A percentile compares a stretch with the other conserved stretches of the same genome.
phyloP scores from a whole-genome alignment of 345 rosid species.

The Brassica juncea region DNA sequence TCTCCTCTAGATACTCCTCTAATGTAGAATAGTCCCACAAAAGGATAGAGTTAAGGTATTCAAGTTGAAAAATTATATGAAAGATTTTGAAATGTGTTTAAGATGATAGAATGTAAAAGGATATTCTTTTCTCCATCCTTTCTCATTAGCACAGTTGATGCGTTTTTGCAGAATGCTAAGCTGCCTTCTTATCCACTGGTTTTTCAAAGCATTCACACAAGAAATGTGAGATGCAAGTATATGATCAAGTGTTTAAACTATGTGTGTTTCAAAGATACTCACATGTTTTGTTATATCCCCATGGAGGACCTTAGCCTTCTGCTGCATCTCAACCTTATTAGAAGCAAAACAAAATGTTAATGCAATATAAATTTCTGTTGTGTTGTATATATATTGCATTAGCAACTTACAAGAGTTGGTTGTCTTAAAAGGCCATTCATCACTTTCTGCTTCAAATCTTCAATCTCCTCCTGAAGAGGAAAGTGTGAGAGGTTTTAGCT shows the following conservation, averaged over 20 bases:
- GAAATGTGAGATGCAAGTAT: constrained; percentile 11
- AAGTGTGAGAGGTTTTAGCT: constrained; percentile 8
- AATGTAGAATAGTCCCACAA: constrained; percentile 21
- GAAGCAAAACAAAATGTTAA: background rate
- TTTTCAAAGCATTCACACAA: constrained; percentile 13
- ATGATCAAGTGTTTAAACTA: background rate
- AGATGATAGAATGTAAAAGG: constrained; percentile 22
- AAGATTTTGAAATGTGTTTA: background rate
- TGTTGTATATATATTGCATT: background rate
- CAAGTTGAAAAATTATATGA: constrained; percentile 11
- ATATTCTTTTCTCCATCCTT: constrained; percentile 43
- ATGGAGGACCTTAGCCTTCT: constrained; percentile 37
- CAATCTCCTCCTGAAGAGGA: constrained; percentile 35
- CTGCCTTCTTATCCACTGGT: constrained; percentile 41
- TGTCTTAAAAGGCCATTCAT: constrained; percentile 29
- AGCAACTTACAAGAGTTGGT: constrained; percentile 39
- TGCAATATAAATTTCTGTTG: background rate
- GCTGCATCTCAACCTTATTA: constrained; percentile 32
- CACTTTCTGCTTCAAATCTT: constrained; percentile 33
- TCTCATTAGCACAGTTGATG: constrained; percentile 36
- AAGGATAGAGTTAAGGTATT: constrained; percentile 25
- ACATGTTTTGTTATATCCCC: constrained; percentile 40
- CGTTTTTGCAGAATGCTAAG: constrained; percentile 34
- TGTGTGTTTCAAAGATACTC: constrained; percentile 24
- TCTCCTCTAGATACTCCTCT: constrained; percentile 32